Conservation (phyloP, 2,329 filamentous ascomycete genomes). For the Stagonosporopsis rhizophila region DNA sequence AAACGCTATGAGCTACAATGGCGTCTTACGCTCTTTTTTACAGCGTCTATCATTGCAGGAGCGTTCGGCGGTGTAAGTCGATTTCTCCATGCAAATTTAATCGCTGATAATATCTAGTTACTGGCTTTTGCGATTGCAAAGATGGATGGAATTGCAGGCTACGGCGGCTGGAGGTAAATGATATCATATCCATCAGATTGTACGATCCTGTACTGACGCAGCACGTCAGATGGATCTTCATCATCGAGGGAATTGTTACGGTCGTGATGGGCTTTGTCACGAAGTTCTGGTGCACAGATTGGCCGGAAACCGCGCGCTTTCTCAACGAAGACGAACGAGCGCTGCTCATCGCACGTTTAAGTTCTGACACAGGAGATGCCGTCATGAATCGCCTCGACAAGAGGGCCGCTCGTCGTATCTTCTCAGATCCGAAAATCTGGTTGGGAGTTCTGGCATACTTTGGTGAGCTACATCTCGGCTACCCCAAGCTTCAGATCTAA, state of each 20-base stretch:
- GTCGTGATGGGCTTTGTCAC: conserved; percentile 51
- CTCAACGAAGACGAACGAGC: conserved; percentile 36
- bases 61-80: conserved; percentile 49
- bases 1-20: conserved; percentile 54
- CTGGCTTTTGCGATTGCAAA: conserved; percentile 63
- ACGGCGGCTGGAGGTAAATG: conserved; percentile 42
- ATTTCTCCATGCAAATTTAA: not conserved
- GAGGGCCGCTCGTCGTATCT: conserved; percentile 55
- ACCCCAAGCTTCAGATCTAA: not conserved
- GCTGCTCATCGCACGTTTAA: conserved; percentile 39
- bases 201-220: conserved; percentile 6
- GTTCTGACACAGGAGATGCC: conserved; percentile 39
- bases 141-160: conserved; percentile 61
- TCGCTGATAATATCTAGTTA: conserved; percentile 28
- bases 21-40: conserved; percentile 52
- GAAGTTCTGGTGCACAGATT: conserved; percentile 62
- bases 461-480: conserved; percentile 12
- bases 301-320: conserved; percentile 47
- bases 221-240: conserved; percentile 26
- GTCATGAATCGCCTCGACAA: conserved; percentile 64
- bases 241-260: conserved; percentile 44
- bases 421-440: conserved; percentile 46
- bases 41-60: conserved; percentile 51
- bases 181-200: conserved; percentile 10
- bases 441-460: conserved; percentile 33